A percentile compares a stretch with the other conserved stretches of the same genome.
phyloP scores from a whole-genome alignment of 225 moss, liverwort and hornwort genomes.

The Ulota crispa region DNA sequence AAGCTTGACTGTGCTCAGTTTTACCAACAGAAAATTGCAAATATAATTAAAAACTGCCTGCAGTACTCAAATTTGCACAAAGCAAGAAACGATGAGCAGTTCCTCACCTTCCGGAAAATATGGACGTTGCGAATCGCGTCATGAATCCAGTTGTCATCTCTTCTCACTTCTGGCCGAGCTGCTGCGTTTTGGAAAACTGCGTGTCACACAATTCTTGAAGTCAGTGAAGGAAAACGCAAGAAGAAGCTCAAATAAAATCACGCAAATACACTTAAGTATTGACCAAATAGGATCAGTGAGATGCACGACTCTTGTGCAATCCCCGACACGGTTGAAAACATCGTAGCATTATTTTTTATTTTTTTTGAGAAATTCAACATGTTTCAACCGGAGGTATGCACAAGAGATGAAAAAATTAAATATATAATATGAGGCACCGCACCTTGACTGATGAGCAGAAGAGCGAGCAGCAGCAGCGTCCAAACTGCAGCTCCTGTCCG shows the following conservation, averaged over 20 bases:
- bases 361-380: no score
- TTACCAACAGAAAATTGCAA: no score
- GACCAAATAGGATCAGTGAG: background rate
- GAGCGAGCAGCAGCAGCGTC: background rate
- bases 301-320: background rate
- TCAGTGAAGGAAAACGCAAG: background rate
- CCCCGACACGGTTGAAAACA: no score
- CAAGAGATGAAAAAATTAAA: background rate
- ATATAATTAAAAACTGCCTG: no score
- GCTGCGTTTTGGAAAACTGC: background rate
- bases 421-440: background rate
- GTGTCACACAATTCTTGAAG: background rate
- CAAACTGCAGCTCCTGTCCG: background rate
- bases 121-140: background rate
- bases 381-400: background rate
- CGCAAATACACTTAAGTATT: no score
- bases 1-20: no score
- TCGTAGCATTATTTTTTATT: no score
- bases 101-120: background rate
- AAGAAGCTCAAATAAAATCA: background rate
- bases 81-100: background rate
- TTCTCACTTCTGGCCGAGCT: background rate
- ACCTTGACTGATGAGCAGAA: constrained; percentile 23
- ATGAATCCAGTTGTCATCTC: constrained; percentile 6
- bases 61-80: background rate